Conservation (phyloP, 78 protist genomes). For the Dictyostelium intermedium region DNA sequence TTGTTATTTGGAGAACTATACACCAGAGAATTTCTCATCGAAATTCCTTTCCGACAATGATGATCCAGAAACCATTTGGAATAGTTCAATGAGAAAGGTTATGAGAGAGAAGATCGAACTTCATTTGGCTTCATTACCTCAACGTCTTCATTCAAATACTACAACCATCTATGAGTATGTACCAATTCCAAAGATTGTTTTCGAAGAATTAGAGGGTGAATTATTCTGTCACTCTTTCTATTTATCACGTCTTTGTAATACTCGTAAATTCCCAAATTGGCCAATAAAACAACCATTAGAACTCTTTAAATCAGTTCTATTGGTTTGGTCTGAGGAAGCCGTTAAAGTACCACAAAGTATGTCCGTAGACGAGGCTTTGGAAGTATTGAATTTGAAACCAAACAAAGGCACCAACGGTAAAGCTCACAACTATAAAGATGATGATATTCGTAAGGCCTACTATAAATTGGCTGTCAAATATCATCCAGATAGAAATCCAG, state of each 20-base stretch:
- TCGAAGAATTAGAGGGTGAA: slow-evolving; percentile 85
- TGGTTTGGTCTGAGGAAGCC: slow-evolving; percentile 70
- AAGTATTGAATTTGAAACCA: slow-evolving; percentile 55
- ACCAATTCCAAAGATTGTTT: slow-evolving; percentile 84
- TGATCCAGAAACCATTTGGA: slow-evolving; percentile 92
- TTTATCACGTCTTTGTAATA: slow-evolving; percentile 88
- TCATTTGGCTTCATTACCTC: slow-evolving; percentile 88
- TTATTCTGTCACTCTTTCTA: slow-evolving; percentile 90
- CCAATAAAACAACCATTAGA: slow-evolving; percentile 82
- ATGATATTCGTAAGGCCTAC: slow-evolving; percentile 87
- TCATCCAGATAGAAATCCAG: slow-evolving; percentile 98
- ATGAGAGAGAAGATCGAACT: slow-evolving; percentile 89
- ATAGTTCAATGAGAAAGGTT: slow-evolving; percentile 82
- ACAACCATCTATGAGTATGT: slow-evolving; percentile 79
- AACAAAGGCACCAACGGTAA: slow-evolving; percentile 32
- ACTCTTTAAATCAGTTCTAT: slow-evolving; percentile 68
- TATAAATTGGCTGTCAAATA: slow-evolving; percentile 93
- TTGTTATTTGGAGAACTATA: slow-evolving; percentile 82
- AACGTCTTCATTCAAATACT: slow-evolving; percentile 84
- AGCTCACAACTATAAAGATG: slow-evolving; percentile 39
- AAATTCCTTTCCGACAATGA: slow-evolving; percentile 90
- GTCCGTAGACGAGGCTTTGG: slow-evolving; percentile 57
- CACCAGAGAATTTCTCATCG: slow-evolving; percentile 85
- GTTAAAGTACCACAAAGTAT: slow-evolving; percentile 71
- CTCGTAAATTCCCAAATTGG: slow-evolving; percentile 85